phyloP scores from a whole-genome alignment of 2,329 filamentous ascomycete species.

The Sarocladium kiliense region DNA sequence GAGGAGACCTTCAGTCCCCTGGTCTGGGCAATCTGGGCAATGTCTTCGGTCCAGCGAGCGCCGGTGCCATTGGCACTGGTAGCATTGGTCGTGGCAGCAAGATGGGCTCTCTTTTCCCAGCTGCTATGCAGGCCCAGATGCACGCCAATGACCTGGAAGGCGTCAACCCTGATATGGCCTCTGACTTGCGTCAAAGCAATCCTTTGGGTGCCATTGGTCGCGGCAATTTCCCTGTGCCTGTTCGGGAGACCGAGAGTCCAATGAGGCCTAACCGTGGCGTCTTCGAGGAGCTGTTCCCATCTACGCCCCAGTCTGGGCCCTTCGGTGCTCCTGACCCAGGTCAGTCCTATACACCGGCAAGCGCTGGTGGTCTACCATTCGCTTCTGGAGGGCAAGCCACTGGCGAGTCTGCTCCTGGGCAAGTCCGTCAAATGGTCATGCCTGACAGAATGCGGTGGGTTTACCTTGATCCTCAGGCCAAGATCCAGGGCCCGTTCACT shows the following conservation, averaged over 20 bases:
- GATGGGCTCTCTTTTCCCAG: constrained; percentile 80
- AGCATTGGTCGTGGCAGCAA: constrained; percentile 74
- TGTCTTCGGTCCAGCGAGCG: constrained; percentile 62
- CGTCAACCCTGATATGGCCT: constrained; percentile 43
- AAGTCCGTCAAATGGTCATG: constrained; percentile 94
- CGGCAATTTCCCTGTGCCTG: constrained; percentile 47
- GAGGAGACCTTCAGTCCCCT: constrained; percentile 75
- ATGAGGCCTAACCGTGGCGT: constrained; percentile 48
- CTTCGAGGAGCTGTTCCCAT: constrained; percentile 51
- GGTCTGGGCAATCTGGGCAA: constrained; percentile 61
- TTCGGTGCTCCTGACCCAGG: constrained; percentile 33
- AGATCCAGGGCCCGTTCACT: constrained; percentile 90
- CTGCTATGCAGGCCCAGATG: constrained; percentile 89
- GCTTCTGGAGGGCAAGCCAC: constrained; percentile 28
- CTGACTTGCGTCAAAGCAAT: constrained; percentile 56
- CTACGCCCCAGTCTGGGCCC: constrained; percentile 16
- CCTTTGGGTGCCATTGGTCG: constrained; percentile 65
- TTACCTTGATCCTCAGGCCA: constrained; percentile 89
- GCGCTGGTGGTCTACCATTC: constrained; percentile 26
- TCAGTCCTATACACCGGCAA: constrained; percentile 20
- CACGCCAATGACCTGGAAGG: constrained; percentile 65
- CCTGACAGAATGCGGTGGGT: constrained; percentile 98
- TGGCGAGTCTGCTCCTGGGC: constrained; percentile 53
- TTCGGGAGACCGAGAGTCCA: constrained; percentile 55
- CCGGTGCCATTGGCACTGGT: constrained; percentile 47